Evolutionary conservation across 2,329 filamentous ascomycete species (phyloP).

Genomic region (Corniculantispora saksenae): DNA sequence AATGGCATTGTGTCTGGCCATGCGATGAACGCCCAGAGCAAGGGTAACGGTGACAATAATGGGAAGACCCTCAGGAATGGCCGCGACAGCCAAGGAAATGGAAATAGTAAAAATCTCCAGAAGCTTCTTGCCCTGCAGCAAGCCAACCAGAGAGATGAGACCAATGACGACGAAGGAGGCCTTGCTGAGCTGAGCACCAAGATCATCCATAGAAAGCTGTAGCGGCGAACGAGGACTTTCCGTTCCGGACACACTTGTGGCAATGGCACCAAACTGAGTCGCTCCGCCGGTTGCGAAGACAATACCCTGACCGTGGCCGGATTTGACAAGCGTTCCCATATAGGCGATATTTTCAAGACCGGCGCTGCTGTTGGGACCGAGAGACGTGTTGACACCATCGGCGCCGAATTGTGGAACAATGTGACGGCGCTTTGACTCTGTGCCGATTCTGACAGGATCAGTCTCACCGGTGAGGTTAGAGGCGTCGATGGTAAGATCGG

Average conservation of each 20-base stretch:
- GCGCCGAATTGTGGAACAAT: slow-evolving; percentile 22
- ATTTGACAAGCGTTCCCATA: slow-evolving; percentile 95
- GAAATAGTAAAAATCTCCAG: slow-evolving; percentile 98
- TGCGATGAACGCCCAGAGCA: slow-evolving; percentile 89
- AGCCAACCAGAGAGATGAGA: slow-evolving; percentile 86
- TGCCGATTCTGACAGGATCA: slow-evolving; percentile 80
- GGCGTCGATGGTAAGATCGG: slow-evolving; percentile 90
- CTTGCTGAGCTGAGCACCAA: slow-evolving; percentile 94
- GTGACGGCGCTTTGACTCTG: slow-evolving; percentile 53
- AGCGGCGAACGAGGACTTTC: slow-evolving; percentile 93
- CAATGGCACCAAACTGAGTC: slow-evolving; percentile 96
- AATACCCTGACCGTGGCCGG: slow-evolving; percentile 90
- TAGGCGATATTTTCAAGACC: slow-evolving; percentile 91
- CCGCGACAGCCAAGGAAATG: slow-evolving; percentile 92
- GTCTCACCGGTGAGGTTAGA: slow-evolving; percentile 98
- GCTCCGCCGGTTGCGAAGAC: slow-evolving; percentile 94
- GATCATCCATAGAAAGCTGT: slow-evolving; percentile 94
- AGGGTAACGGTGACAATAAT: slow-evolving; percentile 98
- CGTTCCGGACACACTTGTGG: slow-evolving; percentile 88
- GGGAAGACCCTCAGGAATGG: slow-evolving; percentile 91
- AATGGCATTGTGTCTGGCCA: slow-evolving; percentile 94
- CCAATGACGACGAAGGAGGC: slow-evolving; percentile 94
- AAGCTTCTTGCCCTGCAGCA: slow-evolving; percentile 84
- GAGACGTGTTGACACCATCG: neutral
- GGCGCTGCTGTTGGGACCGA: neutral